Conservation (phyloP, 108 stramenopile species). For the Conticribra guillardii region DNA sequence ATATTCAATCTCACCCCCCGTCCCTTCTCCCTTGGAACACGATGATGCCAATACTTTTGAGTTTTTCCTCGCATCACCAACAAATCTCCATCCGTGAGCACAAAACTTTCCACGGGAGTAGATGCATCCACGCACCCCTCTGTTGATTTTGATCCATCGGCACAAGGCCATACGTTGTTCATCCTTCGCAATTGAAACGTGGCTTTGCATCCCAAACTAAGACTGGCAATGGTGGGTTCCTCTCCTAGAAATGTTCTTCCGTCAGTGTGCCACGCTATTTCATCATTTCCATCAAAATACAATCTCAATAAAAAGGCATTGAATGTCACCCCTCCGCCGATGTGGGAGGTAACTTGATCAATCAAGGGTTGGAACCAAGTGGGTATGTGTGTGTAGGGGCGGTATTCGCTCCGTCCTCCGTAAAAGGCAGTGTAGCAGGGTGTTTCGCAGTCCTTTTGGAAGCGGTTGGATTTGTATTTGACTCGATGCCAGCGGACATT, state of each 20-base stretch:
- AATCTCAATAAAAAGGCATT: slow-evolving; percentile 31
- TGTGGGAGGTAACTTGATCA: slow-evolving; percentile 20
- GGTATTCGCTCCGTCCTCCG: slow-evolving; percentile 25
- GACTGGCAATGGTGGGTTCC: slow-evolving; percentile 32
- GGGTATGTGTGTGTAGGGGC: slow-evolving; percentile 17
- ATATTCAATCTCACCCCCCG: slow-evolving; percentile 28
- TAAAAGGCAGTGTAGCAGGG: slow-evolving; percentile 38
- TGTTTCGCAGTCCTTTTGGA: slow-evolving; percentile 33
- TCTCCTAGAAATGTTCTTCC: slow-evolving; percentile 35
- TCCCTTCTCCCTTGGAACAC: slow-evolving; percentile 32
- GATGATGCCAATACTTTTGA: slow-evolving; percentile 44
- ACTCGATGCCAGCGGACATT: slow-evolving; percentile 35
- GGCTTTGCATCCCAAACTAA: slow-evolving; percentile 24
- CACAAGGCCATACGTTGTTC: slow-evolving; percentile 33
- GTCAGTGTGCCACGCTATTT: slow-evolving; percentile 41
- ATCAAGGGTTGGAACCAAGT: slow-evolving; percentile 20
- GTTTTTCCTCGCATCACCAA: slow-evolving; percentile 36
- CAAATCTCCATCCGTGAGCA: slow-evolving; percentile 17
- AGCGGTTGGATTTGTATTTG: slow-evolving; percentile 39
- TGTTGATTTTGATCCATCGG: slow-evolving; percentile 3
- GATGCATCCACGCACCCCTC: slow-evolving; percentile 14
- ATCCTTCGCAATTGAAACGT: slow-evolving; percentile 37
- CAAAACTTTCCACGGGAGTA: slow-evolving; percentile 11
- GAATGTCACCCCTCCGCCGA: slow-evolving; percentile 23
- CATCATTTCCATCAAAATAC: slow-evolving; percentile 42